Evolutionary conservation across 768 basidiomycete genomes (phyloP).

Genomic region (Mycena indigotica): DNA sequence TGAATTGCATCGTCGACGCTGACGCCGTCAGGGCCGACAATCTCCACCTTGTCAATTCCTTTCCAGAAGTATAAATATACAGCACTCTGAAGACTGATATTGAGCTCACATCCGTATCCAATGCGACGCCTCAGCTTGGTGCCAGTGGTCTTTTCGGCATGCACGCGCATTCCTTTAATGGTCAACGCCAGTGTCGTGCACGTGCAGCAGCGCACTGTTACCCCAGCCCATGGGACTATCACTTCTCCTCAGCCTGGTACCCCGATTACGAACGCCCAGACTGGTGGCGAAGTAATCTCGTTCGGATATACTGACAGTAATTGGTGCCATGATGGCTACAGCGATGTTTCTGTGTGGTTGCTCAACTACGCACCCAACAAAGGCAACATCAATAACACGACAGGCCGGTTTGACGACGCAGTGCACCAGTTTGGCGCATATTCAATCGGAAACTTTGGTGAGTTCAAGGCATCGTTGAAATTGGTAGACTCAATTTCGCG

Average conservation of each 20-base stretch:
- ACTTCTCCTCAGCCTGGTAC: slow-evolving; percentile 6
- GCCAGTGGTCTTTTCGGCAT: too few relatives aligned
- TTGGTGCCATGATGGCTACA: slow-evolving; percentile 29
- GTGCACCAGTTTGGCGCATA: slow-evolving; percentile 6
- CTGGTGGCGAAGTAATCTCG: slow-evolving; percentile 4
- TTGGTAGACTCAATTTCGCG: not conserved
- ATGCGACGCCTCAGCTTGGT: too few relatives aligned
- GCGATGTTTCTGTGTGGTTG: slow-evolving; percentile 23
- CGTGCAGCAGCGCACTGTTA: slow-evolving; percentile 11
- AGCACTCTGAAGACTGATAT: too few relatives aligned
- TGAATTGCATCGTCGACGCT: too few relatives aligned
- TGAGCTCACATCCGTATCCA: too few relatives aligned
- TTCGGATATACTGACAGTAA: slow-evolving; percentile 24
- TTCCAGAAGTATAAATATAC: too few relatives aligned
- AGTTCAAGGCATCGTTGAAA: too few relatives aligned
- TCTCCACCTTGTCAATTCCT: too few relatives aligned
- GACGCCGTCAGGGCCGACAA: too few relatives aligned
- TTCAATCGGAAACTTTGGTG: slow-evolving; percentile 17
- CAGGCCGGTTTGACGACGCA: slow-evolving; percentile 21
- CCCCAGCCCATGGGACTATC: slow-evolving; percentile 17
- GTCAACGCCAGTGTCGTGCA: slow-evolving; percentile 7
- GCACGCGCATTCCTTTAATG: too few relatives aligned
- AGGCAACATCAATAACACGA: slow-evolving; percentile 18
- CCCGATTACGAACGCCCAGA: slow-evolving; percentile 3
- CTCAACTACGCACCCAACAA: slow-evolving; percentile 20